Conservation (phyloP, 805 yeast genomes). For the Scheffersomyces ergatensis region DNA sequence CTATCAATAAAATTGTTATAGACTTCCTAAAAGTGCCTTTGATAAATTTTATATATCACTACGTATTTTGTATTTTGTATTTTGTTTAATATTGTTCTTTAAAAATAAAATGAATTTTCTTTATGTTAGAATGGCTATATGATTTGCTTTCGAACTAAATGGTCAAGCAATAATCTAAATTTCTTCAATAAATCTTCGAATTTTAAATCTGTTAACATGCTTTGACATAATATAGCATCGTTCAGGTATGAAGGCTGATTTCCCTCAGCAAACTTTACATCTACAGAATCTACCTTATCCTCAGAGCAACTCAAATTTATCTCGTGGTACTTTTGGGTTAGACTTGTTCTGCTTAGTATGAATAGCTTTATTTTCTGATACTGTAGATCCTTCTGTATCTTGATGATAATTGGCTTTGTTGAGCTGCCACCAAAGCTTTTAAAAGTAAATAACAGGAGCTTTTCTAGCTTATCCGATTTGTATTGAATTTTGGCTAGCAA, state of each 20-base stretch:
- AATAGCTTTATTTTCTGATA: constrained; percentile 15
- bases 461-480: constrained; percentile 28
- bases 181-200: constrained; percentile 14
- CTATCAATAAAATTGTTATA: background rate
- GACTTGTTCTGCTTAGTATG: constrained; percentile 1
- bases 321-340: constrained; percentile 4
- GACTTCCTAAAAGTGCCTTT: background rate
- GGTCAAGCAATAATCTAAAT: constrained; percentile 10
- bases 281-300: constrained; percentile 12
- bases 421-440: constrained; percentile 5
- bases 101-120: background rate
- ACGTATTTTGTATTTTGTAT: background rate
- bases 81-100: background rate
- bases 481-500: constrained; percentile 24
- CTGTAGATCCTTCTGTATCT: constrained; percentile 23
- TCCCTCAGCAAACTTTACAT: constrained; percentile 1
- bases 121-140: background rate
- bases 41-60: background rate
- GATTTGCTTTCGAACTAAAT: constrained; percentile 1
- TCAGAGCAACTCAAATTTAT: constrained; percentile 21
- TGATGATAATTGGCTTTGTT: constrained; percentile 7
- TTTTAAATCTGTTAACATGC: constrained; percentile 11
- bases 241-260: constrained; percentile 1
- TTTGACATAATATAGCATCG: constrained; percentile 9
- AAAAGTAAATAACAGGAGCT: constrained; percentile 9